phyloP scores from a whole-genome alignment of 768 basidiomycete genomes.

The Suillus placidus region DNA sequence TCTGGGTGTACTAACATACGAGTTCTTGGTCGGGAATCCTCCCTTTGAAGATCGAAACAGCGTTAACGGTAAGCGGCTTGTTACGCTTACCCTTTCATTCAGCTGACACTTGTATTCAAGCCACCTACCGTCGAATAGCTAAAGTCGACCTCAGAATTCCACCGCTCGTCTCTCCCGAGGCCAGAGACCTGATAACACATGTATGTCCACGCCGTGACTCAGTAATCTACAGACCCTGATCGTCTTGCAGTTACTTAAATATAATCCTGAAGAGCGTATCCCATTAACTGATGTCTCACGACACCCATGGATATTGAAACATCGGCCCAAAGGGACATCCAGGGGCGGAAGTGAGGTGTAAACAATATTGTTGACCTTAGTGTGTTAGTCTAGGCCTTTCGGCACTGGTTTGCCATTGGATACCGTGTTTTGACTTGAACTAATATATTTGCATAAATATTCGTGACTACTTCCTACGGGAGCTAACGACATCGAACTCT shows the following conservation, averaged over 20 bases:
- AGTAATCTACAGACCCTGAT: conserved; percentile 13
- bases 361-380: background rate
- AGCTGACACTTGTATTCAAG: conserved; percentile 40
- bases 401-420: background rate
- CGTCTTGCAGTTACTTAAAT: conserved; percentile 70
- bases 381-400: background rate
- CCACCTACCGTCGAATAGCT: conserved; percentile 89
- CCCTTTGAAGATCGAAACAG: conserved; percentile 87
- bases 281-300: conserved; percentile 71
- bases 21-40: conserved; percentile 85
- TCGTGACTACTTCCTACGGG: background rate
- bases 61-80: conserved; percentile 60
- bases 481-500: background rate
- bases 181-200: conserved; percentile 48
- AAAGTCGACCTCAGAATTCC: conserved; percentile 74
- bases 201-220: conserved; percentile 25
- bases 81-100: background rate
- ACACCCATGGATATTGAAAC: conserved; percentile 87
- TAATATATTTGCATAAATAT: background rate
- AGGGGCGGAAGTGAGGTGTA: conserved; percentile 30
- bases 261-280: conserved; percentile 77
- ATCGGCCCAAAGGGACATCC: conserved; percentile 53
- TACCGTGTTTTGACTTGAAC: background rate
- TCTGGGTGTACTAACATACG: conserved; percentile 93
- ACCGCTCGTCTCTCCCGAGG: conserved; percentile 43